These are phyloP conservation scores for Ambrosia hybrid DNA, from an alignment of 140 eudicot species.

Conservation along the genomic window DNA sequence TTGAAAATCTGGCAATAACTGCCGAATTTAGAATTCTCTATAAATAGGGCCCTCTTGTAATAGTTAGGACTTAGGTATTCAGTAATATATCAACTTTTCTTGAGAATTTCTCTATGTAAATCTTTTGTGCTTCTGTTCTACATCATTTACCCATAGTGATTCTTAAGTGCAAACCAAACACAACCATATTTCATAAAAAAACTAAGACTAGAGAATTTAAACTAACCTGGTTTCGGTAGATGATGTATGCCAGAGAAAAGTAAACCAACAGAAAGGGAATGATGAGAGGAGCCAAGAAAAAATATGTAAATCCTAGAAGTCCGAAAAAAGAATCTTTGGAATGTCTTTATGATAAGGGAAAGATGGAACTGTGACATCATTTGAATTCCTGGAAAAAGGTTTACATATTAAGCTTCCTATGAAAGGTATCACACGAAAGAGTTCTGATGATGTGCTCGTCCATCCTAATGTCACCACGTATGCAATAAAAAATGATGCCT, in stretches of 20 bases:
- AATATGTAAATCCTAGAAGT: conserved; percentile 63
- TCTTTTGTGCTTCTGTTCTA: no score
- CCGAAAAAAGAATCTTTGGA: conserved; percentile 66
- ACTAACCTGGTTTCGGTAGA: conserved; percentile 70
- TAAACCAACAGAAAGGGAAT: conserved; percentile 70
- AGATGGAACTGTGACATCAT: conserved; percentile 47
- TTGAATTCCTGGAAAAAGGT: conserved; percentile 32
- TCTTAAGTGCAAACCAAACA: neutral
- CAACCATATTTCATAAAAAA: neutral
- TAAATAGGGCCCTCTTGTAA: no score
- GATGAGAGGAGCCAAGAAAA: conserved; percentile 69
- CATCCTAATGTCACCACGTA: conserved; percentile 84
- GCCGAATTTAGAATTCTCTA: no score
- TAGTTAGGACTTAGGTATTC: no score
- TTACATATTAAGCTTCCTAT: conserved; percentile 38
- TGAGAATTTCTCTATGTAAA: no score
- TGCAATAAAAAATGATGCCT: conserved; percentile 88
- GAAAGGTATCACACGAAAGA: conserved; percentile 50
- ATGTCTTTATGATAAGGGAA: conserved; percentile 60
- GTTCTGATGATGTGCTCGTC: conserved; percentile 76
- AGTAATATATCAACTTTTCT: no score
- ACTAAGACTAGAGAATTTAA: neutral
- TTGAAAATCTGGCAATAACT: no score
- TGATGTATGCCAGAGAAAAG: conserved; percentile 60
- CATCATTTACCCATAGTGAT: neutral